Evolutionary conservation across 1,284 basidiomycete species (phyloP).

Genomic region (Ustilago curta): DNA sequence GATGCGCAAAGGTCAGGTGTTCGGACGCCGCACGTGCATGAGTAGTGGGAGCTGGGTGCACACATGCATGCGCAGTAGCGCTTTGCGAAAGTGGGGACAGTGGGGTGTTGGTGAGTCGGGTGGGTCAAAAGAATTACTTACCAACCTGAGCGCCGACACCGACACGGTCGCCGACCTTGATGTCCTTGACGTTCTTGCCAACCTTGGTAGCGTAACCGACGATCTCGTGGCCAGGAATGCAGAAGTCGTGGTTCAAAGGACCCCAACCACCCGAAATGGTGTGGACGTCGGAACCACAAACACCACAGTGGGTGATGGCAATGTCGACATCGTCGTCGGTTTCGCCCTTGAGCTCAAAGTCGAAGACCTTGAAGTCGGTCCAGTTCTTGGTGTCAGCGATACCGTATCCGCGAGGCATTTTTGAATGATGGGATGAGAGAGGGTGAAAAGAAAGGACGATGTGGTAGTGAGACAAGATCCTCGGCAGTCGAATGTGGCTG

Average conservation of each 20-base stretch:
- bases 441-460: not conserved
- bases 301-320: slow-evolving; percentile 65
- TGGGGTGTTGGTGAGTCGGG: too few species aligned
- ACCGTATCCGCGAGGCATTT: slow-evolving; percentile 63
- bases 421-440: slow-evolving; percentile 1
- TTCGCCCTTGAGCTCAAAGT: slow-evolving; percentile 66
- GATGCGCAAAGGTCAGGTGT: not conserved
- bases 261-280: slow-evolving; percentile 68
- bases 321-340: slow-evolving; percentile 65
- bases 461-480: not conserved
- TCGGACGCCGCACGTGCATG: not conserved
- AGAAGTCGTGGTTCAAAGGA: slow-evolving; percentile 62
- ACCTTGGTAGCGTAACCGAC: slow-evolving; percentile 73
- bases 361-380: slow-evolving; percentile 67
- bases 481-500: not conserved
- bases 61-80: too few species aligned
- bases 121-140: slow-evolving; percentile 8
- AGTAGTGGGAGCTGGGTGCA: not conserved
- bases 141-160: slow-evolving; percentile 76
- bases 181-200: slow-evolving; percentile 72
- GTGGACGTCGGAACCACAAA: slow-evolving; percentile 62
- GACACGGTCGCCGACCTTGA: slow-evolving; percentile 77
- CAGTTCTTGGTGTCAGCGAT: slow-evolving; percentile 66
- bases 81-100: too few species aligned
- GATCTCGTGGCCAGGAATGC: slow-evolving; percentile 75